Conservation (phyloP, 2,329 filamentous ascomycete genomes). For the Anisogramma anomala region DNA sequence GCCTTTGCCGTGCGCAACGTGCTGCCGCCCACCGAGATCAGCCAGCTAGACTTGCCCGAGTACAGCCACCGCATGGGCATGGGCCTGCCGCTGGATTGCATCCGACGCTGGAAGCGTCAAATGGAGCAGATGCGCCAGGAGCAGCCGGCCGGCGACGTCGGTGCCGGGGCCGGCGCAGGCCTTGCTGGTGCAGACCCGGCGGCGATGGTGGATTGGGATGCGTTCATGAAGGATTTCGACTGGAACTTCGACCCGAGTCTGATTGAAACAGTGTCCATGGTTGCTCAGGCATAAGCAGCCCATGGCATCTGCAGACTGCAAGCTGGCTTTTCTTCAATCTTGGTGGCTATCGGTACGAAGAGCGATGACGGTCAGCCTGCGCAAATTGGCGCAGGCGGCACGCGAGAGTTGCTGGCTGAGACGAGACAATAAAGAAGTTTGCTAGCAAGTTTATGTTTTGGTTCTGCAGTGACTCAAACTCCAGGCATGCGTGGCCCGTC, state of each 20-base stretch:
- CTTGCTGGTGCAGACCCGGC: conserved; percentile 21
- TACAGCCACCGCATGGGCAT: conserved; percentile 37
- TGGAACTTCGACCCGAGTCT: conserved; percentile 26
- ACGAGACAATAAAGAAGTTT: too few relatives aligned
- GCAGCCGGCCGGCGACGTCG: conserved; percentile 5
- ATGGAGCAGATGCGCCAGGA: conserved; percentile 28
- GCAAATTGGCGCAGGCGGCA: too few relatives aligned
- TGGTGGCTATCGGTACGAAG: too few relatives aligned
- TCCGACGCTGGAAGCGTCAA: conserved; percentile 34
- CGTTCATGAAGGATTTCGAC: conserved; percentile 39
- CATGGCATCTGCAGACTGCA: too few relatives aligned
- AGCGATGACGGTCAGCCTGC: too few relatives aligned
- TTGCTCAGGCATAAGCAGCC: too few relatives aligned
- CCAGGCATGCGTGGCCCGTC: too few relatives aligned
- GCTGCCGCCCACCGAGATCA: conserved; percentile 27
- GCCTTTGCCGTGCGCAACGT: conserved; percentile 33
- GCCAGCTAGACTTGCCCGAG: conserved; percentile 26
- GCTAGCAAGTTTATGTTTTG: too few relatives aligned
- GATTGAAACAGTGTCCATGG: conserved; percentile 4
- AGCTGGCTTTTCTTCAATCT: too few relatives aligned
- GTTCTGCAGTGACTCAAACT: too few relatives aligned
- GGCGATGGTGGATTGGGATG: conserved; percentile 38
- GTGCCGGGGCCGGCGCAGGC: not conserved
- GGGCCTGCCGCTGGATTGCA: conserved; percentile 38
- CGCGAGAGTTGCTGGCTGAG: too few relatives aligned